phyloP scores from a whole-genome alignment of 345 rosid genomes.

The Ceriops tagal region DNA sequence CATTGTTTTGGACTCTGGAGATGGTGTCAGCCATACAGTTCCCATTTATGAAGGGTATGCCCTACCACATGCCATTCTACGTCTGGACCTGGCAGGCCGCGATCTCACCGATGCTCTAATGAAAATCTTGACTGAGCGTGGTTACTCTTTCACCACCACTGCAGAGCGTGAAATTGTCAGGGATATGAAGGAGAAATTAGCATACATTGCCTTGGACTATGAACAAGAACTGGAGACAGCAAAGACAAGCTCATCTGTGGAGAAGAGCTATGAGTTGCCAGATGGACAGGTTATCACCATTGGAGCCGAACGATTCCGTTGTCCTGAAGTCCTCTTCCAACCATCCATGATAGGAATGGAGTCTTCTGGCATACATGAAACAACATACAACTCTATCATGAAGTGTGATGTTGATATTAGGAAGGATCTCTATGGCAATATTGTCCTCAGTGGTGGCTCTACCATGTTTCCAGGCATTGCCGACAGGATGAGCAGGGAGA shows the following conservation, averaged over 20 bases:
- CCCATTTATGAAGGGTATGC: slow-evolving; percentile 57
- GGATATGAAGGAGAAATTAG: slow-evolving; percentile 71
- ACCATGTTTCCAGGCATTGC: slow-evolving; percentile 73
- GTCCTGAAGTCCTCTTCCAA: slow-evolving; percentile 75
- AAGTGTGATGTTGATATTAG: slow-evolving; percentile 63
- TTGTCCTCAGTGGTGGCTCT: slow-evolving; percentile 62
- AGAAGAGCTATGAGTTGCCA: slow-evolving; percentile 68
- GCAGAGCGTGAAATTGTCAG: slow-evolving; percentile 64
- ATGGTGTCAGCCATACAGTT: slow-evolving; percentile 59
- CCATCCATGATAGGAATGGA: slow-evolving; percentile 78
- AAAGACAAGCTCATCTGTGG: slow-evolving; percentile 53
- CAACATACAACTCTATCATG: slow-evolving; percentile 60
- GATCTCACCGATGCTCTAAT: slow-evolving; percentile 70
- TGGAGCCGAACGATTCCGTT: slow-evolving; percentile 69
- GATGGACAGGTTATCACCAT: slow-evolving; percentile 70
- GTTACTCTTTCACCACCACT: slow-evolving; percentile 68
- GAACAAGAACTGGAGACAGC: slow-evolving; percentile 63
- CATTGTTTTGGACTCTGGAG: slow-evolving; percentile 56
- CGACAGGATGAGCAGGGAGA: slow-evolving; percentile 78
- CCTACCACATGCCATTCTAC: slow-evolving; percentile 70
- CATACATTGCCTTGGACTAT: slow-evolving; percentile 68
- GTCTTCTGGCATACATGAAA: slow-evolving; percentile 53
- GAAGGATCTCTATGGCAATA: slow-evolving; percentile 55
- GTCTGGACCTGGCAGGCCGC: slow-evolving; percentile 75
- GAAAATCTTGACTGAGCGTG: slow-evolving; percentile 69